Percentiles rank a stretch among this genome's conserved stretches.
phyloP scores from a whole-genome alignment of 768 basidiomycete species.

The Collybiopsis confluens region DNA sequence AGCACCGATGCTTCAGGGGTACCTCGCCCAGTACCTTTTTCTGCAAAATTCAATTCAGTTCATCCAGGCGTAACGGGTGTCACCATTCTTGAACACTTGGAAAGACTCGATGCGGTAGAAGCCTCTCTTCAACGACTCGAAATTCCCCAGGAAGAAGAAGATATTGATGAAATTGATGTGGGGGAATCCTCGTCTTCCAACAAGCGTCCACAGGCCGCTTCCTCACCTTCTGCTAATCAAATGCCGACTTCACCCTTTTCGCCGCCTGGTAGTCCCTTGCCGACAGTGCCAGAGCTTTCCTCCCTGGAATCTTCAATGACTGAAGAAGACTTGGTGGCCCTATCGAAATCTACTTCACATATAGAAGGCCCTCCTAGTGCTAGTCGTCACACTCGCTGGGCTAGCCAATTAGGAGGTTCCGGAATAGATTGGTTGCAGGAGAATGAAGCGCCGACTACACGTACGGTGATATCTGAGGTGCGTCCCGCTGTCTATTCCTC shows the following conservation, averaged over 20 bases:
- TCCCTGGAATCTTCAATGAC: conserved; percentile 48
- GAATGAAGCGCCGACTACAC: conserved; percentile 39
- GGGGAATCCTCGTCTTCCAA: conserved; percentile 38
- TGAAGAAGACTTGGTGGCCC: conserved; percentile 66
- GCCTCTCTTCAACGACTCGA: conserved; percentile 75
- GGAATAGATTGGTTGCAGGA: conserved; percentile 46
- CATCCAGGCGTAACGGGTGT: conserved; percentile 87
- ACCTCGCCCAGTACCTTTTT: conserved; percentile 76
- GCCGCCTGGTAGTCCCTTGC: conserved; percentile 55
- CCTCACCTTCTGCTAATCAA: conserved; percentile 26
- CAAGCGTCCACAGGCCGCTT: conserved; percentile 9
- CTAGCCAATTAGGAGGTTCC: conserved; percentile 22
- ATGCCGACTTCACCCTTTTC: conserved; percentile 43
- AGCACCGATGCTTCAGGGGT: conserved; percentile 61
- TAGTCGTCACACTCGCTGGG: conserved; percentile 28
- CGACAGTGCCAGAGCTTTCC: conserved; percentile 55
- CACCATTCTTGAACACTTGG: conserved; percentile 79
- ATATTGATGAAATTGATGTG: conserved; percentile 64
- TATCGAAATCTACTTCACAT: conserved; percentile 77
- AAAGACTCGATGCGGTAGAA: conserved; percentile 79
- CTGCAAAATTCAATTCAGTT: conserved; percentile 77
- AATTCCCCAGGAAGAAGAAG: conserved; percentile 47
- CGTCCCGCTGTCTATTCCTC: conserved; percentile 13
- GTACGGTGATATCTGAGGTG: conserved; percentile 72
- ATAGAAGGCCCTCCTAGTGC: conserved; percentile 43